Base-by-base conservation (phyloP, 163 green algal species). In the Chlorella variabilis region DNA sequence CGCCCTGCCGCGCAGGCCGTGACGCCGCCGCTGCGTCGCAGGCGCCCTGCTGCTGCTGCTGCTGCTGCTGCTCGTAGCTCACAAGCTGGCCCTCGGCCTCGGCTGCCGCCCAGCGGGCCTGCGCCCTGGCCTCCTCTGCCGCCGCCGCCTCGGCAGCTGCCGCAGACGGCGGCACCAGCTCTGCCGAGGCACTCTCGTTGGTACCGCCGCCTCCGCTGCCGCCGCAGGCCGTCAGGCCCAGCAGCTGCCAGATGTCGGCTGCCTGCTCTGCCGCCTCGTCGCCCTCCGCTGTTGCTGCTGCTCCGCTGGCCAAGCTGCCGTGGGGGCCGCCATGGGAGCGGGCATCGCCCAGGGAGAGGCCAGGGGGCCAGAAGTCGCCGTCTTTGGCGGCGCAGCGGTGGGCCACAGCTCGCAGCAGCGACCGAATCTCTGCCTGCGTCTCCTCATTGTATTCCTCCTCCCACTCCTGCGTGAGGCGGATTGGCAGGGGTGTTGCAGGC, bases 361-460 rank as follows among this genome's bases (percentile, higher is more conserved):
- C 67, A 8, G n/a, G 8, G 21, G 74, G 82, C 74, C 75, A 87
- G 29, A 83, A 81, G 27, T 87, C 63, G 4, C 13, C 9, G 39
- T 83, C 82, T 4, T 45, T 31, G 0, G 23, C 23, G 17, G 41
- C 65, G 48, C 77, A 81, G 21, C 66, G 69, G 25, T 31, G 20
- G 34, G 63, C 65, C 48, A 87, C 51, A 3, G 33, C 3, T 3
- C 48, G 51, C 49, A 87, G 33, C 62, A 66, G 36, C 3, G 29
- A 8, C 3, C 25, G 8, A 5, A 82, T 48, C 34, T 70, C 42
- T 8, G 34, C 23, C 33, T 58, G 31, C 33, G 41, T 54, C 4
- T 62, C 67, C 54, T 45, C 39, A 1, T 34, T 21, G 27, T 81
- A 67, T 58, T 87, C 76, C 56, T 81, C 49, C 67, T 81, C 68